phyloP scores from a whole-genome alignment of 2,329 filamentous ascomycete species.

The Trichoderma endophyticum region DNA sequence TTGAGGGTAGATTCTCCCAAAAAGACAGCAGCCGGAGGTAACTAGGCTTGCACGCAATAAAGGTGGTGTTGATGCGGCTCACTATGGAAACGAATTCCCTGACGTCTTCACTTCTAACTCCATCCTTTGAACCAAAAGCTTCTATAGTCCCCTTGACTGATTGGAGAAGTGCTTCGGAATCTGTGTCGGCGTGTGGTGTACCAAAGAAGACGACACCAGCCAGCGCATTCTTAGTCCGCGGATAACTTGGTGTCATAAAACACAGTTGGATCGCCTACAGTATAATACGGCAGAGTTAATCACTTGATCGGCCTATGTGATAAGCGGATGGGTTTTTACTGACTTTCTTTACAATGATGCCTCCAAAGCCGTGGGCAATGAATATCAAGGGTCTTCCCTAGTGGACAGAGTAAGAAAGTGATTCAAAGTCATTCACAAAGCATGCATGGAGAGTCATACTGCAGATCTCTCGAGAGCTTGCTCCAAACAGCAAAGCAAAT shows the following conservation, averaged over 20 bases:
- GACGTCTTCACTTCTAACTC: slow-evolving; percentile 19
- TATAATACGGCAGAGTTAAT: neutral
- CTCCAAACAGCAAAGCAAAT: slow-evolving; percentile 23
- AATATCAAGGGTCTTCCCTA: slow-evolving; percentile 25
- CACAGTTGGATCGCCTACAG: slow-evolving; percentile 19
- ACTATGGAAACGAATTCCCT: slow-evolving; percentile 24
- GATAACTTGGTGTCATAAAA: slow-evolving; percentile 7
- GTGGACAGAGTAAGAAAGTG: neutral
- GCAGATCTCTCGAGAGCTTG: slow-evolving; percentile 18
- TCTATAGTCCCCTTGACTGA: slow-evolving; percentile 22
- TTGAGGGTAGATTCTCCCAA: slow-evolving; percentile 19
- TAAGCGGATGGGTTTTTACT: neutral
- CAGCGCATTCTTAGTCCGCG: slow-evolving; percentile 15
- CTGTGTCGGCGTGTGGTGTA: slow-evolving; percentile 24
- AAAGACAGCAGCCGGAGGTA: slow-evolving; percentile 15
- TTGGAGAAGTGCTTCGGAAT: slow-evolving; percentile 23
- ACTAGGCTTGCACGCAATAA: slow-evolving; percentile 11
- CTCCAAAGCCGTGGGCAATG: slow-evolving; percentile 27
- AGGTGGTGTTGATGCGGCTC: slow-evolving; percentile 22
- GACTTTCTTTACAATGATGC: slow-evolving; percentile 27
- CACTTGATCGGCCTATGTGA: neutral
- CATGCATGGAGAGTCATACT: slow-evolving; percentile 10
- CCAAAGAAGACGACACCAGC: slow-evolving; percentile 25
- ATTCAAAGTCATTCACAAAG: neutral
- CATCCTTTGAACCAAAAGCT: neutral